Percentiles rank a stretch among this genome's conserved stretches.
Conservation (phyloP, 257 asterid genomes). For the Nicotiana attenuata region DNA sequence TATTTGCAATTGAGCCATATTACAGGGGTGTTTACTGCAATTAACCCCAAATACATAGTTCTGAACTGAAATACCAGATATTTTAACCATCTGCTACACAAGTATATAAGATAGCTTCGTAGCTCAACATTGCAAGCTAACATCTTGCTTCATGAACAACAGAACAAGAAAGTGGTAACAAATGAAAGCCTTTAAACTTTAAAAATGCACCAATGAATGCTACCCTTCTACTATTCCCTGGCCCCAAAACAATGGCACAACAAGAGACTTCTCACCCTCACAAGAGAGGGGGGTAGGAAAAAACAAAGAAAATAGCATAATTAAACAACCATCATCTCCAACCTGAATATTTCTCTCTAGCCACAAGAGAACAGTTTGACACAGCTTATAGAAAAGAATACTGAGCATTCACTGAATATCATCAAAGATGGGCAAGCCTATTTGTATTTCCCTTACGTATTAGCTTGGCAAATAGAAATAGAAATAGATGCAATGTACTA, state of each 20-base stretch:
- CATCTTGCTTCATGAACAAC: background rate
- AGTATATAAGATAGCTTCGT: background rate
- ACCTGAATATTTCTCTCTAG: background rate
- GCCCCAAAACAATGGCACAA: slow-evolving; percentile 4
- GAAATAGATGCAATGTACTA: slow-evolving; percentile 14
- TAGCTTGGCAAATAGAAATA: background rate
- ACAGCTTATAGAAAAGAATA: background rate
- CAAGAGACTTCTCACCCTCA: background rate
- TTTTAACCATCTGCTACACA: background rate
- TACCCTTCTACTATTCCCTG: background rate
- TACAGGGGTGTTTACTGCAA: no score
- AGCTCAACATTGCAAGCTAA: background rate
- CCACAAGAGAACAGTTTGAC: background rate
- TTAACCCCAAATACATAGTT: no score
- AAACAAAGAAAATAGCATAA: background rate
- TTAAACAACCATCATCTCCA: background rate
- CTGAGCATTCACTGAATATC: background rate
- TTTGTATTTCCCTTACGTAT: background rate
- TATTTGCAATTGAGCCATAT: no score
- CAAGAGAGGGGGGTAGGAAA: no score
- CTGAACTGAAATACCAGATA: background rate
- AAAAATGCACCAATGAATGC: background rate
- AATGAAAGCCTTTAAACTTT: background rate
- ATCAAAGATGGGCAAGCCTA: background rate
- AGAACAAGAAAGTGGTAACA: background rate